Percentiles rank a stretch among this genome's conserved stretches.
phyloP scores from a whole-genome alignment of 768 basidiomycete genomes.

The Ramaria rubella region DNA sequence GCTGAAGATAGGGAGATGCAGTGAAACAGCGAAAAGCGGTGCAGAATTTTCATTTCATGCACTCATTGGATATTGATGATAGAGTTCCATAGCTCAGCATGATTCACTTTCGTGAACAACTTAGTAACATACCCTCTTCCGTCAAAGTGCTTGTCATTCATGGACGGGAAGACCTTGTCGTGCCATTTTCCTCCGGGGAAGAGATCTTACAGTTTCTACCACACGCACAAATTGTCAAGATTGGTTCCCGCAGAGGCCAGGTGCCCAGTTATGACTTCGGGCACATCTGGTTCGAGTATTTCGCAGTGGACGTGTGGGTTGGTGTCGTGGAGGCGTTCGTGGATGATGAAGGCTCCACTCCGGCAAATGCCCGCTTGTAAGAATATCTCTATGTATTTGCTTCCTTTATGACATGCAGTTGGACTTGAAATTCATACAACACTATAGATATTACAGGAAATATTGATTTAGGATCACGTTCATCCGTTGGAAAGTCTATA shows the following conservation, averaged over 20 bases:
- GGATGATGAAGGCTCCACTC: not conserved
- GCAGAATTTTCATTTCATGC: not conserved
- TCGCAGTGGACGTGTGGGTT: constrained; percentile 35
- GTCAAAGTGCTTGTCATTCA: constrained; percentile 36
- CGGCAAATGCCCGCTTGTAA: not conserved
- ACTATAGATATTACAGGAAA: too few species aligned
- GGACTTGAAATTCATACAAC: too few species aligned
- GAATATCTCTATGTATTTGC: too few species aligned
- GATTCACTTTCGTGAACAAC: constrained; percentile 28
- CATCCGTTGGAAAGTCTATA: too few species aligned
- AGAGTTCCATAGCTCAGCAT: not conserved
- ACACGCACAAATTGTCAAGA: constrained; percentile 29
- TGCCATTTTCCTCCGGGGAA: constrained; percentile 32
- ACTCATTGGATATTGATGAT: not conserved
- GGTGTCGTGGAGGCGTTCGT: constrained; percentile 35
- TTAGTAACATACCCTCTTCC: constrained; percentile 26
- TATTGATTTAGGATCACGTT: too few species aligned
- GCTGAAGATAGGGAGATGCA: not conserved
- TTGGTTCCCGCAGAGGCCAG: constrained; percentile 29
- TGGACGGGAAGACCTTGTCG: constrained; percentile 32
- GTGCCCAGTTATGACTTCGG: constrained; percentile 35
- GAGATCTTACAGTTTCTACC: constrained; percentile 33
- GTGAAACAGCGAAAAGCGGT: constrained; percentile 5
- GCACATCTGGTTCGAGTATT: constrained; percentile 43
- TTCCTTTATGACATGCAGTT: too few species aligned